phyloP scores from a whole-genome alignment of 1,284 basidiomycete genomes.

The Exobasidium rhododendri region DNA sequence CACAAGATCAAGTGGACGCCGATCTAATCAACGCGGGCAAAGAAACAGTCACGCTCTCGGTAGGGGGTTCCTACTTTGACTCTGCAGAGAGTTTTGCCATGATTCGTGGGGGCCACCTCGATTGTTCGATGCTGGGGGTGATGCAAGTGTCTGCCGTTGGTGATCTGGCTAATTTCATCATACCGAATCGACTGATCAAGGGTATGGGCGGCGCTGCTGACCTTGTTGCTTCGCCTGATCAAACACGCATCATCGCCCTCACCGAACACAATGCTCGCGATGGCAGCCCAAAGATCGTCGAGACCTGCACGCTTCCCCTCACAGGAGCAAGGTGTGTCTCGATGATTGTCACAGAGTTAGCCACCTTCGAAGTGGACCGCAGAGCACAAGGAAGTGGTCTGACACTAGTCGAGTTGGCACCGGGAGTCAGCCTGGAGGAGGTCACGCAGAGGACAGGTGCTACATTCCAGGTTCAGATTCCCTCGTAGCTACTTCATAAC shows the following conservation, averaged over 20 bases:
- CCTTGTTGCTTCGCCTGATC: slow-evolving; percentile 10
- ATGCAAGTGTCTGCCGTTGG: slow-evolving; percentile 10
- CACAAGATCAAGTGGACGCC: slow-evolving; percentile 83
- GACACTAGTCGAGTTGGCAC: slow-evolving; percentile 10
- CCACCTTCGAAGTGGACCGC: slow-evolving; percentile 18
- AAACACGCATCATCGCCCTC: slow-evolving; percentile 15
- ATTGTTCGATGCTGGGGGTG: slow-evolving; percentile 17
- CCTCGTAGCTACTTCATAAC: too few species aligned
- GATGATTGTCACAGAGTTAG: slow-evolving; percentile 16
- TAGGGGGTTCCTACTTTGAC: slow-evolving; percentile 17
- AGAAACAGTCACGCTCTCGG: slow-evolving; percentile 27
- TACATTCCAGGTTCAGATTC: not conserved
- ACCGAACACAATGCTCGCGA: slow-evolving; percentile 15
- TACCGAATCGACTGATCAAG: slow-evolving; percentile 12
- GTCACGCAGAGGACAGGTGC: not conserved
- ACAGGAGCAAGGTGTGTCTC: slow-evolving; percentile 15
- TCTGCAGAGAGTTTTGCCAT: slow-evolving; percentile 17
- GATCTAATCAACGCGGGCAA: slow-evolving; percentile 71
- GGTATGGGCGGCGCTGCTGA: slow-evolving; percentile 21
- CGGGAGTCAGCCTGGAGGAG: not conserved
- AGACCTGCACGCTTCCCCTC: slow-evolving; percentile 9
- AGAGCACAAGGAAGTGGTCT: slow-evolving; percentile 14
- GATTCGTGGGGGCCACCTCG: slow-evolving; percentile 17
- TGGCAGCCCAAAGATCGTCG: slow-evolving; percentile 13
- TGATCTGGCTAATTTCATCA: slow-evolving; percentile 18